Conservation (phyloP, 495 filamentous ascomycete species). For the Parmelia sp. region DNA sequence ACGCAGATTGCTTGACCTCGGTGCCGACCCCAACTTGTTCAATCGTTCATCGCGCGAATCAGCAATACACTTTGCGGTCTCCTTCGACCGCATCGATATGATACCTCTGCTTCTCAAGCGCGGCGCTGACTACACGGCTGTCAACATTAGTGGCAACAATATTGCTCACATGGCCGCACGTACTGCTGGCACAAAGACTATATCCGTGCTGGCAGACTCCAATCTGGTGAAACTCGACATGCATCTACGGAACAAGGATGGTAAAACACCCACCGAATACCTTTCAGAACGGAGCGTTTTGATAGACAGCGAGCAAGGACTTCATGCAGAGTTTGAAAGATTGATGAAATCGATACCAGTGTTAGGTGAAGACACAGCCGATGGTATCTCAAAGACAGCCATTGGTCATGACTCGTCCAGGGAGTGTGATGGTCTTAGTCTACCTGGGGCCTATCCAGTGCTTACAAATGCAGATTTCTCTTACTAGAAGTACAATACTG, state of each 20-base stretch:
- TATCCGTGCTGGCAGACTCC: neutral
- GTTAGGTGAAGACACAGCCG: no score
- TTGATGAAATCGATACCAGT: neutral
- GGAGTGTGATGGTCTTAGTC: no score
- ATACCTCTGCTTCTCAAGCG: constrained; percentile 10
- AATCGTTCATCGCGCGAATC: constrained; percentile 14
- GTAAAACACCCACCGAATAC: constrained; percentile 17
- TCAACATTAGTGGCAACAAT: constrained; percentile 8
- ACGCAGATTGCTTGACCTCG: constrained; percentile 17
- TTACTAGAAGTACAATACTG: no score
- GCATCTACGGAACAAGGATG: constrained; percentile 5
- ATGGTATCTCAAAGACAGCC: no score
- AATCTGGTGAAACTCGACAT: constrained; percentile 13
- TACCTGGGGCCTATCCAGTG: no score
- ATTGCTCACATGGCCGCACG: constrained; percentile 15
- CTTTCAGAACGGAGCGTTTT: constrained; percentile 1
- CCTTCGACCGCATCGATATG: constrained; percentile 13
- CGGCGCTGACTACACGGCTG: constrained; percentile 14
- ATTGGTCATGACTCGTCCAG: no score
- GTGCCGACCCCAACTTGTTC: constrained; percentile 18
- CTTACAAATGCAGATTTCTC: no score
- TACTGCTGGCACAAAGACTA: neutral
- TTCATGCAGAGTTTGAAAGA: constrained; percentile 10
- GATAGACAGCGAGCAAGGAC: constrained; percentile 4
- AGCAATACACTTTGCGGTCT: constrained; percentile 18